Percentiles rank a stretch among this genome's conserved stretches.
Evolutionary conservation across 768 basidiomycete genomes (phyloP).

Genomic region (Epithele typhae): DNA sequence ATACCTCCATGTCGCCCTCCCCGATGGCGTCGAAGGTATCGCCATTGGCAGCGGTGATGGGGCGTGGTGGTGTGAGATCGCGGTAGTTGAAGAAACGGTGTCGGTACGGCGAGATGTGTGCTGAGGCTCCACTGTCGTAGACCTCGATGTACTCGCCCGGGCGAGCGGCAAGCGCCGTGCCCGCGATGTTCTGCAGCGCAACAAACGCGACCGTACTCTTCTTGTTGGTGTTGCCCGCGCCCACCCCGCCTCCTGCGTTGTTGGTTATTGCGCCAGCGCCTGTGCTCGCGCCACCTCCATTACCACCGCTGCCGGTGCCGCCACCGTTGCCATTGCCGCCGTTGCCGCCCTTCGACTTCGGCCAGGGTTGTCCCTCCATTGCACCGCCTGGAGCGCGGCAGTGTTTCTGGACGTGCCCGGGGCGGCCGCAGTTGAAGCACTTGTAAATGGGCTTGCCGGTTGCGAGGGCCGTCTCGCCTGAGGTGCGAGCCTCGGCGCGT

Average conservation of each 20-base stretch:
- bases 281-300: too few relatives aligned
- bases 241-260: too few relatives aligned
- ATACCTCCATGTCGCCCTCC: constrained; percentile 16
- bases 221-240: too few relatives aligned
- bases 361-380: constrained; percentile 2
- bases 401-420: constrained; percentile 1
- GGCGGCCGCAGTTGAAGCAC: constrained; percentile 6
- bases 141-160: background rate
- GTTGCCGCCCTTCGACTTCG: too few relatives aligned
- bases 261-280: too few relatives aligned
- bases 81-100: constrained; percentile 6
- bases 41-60: constrained; percentile 25
- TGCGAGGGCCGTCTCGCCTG: background rate
- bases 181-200: too few relatives aligned
- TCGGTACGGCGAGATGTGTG: constrained; percentile 15
- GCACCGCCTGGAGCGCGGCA: constrained; percentile 3
- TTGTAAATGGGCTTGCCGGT: background rate
- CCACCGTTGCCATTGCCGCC: too few relatives aligned
- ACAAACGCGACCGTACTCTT: too few relatives aligned
- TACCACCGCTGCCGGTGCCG: too few relatives aligned
- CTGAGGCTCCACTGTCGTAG: constrained; percentile 16
- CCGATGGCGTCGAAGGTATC: constrained; percentile 19
- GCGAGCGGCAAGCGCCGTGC: too few relatives aligned
- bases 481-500: background rate
- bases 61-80: constrained; percentile 11